phyloP scores from a whole-genome alignment of 2,329 filamentous ascomycete species.

The Aspergillus floridensis region DNA sequence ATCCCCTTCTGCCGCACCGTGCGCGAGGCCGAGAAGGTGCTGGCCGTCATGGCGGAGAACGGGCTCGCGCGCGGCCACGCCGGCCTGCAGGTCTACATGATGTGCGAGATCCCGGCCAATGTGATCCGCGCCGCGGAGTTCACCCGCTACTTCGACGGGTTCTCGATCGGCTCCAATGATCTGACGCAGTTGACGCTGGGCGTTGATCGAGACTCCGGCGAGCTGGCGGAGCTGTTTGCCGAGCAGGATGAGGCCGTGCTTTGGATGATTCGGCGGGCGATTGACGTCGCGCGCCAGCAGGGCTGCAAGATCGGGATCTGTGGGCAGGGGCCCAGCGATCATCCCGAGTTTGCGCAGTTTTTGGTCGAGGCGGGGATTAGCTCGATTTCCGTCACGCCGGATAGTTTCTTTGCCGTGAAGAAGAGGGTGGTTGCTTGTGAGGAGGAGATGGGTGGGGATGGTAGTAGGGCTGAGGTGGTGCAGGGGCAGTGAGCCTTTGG shows the following conservation, averaged over 20 bases:
- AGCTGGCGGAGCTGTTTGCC: conserved; percentile 38
- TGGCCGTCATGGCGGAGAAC: conserved; percentile 38
- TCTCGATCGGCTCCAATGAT: conserved; percentile 45
- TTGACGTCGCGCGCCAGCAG: conserved; percentile 28
- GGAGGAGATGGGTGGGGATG: too few species aligned
- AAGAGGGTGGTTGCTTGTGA: conserved; percentile 4
- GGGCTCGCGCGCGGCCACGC: conserved; percentile 38
- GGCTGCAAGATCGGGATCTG: conserved; percentile 41
- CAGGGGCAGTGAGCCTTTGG: too few species aligned
- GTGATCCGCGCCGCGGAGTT: conserved; percentile 40
- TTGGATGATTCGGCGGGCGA: conserved; percentile 40
- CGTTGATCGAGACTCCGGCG: conserved; percentile 39
- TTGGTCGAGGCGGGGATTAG: conserved; percentile 37
- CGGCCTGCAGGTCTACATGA: conserved; percentile 41
- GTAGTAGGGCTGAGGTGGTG: too few species aligned
- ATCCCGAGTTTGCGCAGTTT: conserved; percentile 40
- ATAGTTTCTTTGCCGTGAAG: conserved; percentile 41
- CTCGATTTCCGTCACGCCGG: conserved; percentile 42
- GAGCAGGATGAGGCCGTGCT: conserved; percentile 43
- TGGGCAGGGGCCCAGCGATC: conserved; percentile 42
- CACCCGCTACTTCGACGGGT: conserved; percentile 40
- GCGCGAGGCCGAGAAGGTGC: conserved; percentile 35
- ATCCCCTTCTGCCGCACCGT: conserved; percentile 41
- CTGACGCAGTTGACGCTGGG: conserved; percentile 43
- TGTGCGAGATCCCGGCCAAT: conserved; percentile 45